A percentile compares a stretch with the other conserved stretches of the same genome.
These are phyloP conservation scores for Curvularia sp. DNA, from an alignment of 2,329 filamentous ascomycete species.

Conservation along the genomic window DNA sequence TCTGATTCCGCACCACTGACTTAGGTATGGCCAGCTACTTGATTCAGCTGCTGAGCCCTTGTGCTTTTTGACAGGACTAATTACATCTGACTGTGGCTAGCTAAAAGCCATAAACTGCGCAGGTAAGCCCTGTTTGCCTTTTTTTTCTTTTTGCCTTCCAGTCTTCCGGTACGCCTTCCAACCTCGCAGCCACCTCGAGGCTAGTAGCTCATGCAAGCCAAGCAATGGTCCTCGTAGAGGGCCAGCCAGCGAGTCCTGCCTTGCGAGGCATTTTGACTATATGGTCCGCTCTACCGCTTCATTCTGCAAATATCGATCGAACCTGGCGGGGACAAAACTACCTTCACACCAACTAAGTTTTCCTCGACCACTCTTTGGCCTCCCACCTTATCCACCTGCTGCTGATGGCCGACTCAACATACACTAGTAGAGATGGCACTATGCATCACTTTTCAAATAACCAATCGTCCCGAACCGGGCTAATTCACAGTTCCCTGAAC, in stretches of 20 bases:
- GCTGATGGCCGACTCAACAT: constrained; percentile 8
- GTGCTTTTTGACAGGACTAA: neutral
- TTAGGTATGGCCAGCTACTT: neutral
- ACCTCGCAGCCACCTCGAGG: constrained; percentile 16
- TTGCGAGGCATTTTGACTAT: neutral
- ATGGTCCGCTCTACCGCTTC: constrained; percentile 2
- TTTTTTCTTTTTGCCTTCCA: constrained; percentile 26
- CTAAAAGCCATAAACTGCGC: neutral
- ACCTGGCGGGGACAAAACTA: neutral
- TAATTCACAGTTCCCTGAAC: constrained; percentile 9
- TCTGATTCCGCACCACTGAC: neutral
- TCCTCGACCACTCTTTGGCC: neutral
- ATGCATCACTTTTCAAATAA: constrained; percentile 8
- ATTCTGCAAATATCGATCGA: neutral
- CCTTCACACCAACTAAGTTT: neutral
- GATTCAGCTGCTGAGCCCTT: neutral
- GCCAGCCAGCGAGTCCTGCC: constrained; percentile 1
- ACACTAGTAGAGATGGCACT: constrained; percentile 9
- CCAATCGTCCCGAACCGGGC: constrained; percentile 3
- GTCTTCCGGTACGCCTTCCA: constrained; percentile 15
- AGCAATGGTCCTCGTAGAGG: constrained; percentile 16
- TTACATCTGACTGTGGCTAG: neutral
- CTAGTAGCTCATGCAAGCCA: constrained; percentile 17
- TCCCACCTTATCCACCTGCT: neutral
- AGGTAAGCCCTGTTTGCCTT: constrained; percentile 30